Percentiles rank a stretch among this genome's conserved stretches.
phyloP scores from a whole-genome alignment of 257 asterid species.

The Nicotiana attenuata region DNA sequence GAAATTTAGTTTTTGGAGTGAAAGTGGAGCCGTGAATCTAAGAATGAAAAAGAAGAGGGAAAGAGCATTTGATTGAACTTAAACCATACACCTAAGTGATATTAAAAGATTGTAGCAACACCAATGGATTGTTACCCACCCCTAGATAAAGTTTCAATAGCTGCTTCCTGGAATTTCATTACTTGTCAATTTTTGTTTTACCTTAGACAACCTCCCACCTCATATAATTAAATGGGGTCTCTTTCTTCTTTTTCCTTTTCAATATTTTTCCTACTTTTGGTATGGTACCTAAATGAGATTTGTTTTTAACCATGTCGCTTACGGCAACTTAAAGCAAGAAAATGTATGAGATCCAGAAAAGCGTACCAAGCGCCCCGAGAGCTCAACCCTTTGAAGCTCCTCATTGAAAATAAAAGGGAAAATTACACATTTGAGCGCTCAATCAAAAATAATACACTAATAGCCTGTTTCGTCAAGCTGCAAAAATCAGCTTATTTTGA shows the following conservation, averaged over 20 bases:
- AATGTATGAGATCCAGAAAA: no score
- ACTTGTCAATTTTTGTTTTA: not conserved
- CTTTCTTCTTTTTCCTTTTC: not conserved
- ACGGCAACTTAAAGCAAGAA: no score
- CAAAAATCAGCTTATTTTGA: no score
- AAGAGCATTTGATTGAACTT: not conserved
- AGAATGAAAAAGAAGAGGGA: no score
- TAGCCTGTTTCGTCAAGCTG: no score
- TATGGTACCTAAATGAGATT: not conserved
- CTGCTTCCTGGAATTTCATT: not conserved
- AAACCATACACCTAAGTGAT: not conserved
- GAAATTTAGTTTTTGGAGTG: not conserved
- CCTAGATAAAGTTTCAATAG: not conserved
- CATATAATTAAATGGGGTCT: not conserved
- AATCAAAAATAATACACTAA: no score
- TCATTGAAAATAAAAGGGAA: no score
- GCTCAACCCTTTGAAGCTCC: no score
- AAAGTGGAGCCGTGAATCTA: no score
- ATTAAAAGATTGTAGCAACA: not conserved
- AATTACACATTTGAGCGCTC: no score
- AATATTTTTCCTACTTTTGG: not conserved
- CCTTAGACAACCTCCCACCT: not conserved
- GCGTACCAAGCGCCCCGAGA: no score
- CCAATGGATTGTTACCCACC: not conserved
- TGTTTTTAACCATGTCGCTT: no score